Evolutionary conservation across 2,329 filamentous ascomycete species (phyloP), one percentile per base, ranked within the genome.

Genomic region (Tolypocladium endophyticum): DNA sequence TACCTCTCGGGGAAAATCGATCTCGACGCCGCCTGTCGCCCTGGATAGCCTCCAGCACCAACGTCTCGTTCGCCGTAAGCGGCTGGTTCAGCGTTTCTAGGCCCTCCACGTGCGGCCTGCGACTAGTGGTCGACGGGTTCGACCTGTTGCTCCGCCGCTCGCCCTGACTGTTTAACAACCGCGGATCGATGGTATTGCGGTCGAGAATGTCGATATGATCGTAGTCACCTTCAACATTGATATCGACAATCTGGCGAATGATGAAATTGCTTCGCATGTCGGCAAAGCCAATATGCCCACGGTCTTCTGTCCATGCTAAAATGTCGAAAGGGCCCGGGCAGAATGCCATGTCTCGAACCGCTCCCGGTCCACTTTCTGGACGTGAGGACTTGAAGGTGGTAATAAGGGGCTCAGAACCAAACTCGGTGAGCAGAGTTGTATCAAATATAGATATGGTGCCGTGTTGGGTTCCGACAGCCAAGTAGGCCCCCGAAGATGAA

Each of bases 281-380:
- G 6, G 87, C 87, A 45, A 93, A 79, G 43, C 88, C 90, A 20
- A 92, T 79, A 59, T 86, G 81, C 4, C 87, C 89, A 63, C 89
- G 87, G 67, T 96, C 90, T 73, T 99, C 94, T 11, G 92, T 90
- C 92, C 94, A 97, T 8, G 95, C 89, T 47, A 99, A 77, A 23
- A 99, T 82, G 70, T 97, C 93, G 79, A 88, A 93, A 0, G 92
- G 90, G 1, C 89, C 89, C 0, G 93, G 92, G 5, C 90, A 92
- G 70, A 99, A 99, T 1, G 88, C 82, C 89, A 97, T 95, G 62
- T 92, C 90, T 62, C 94, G 84, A 58, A 97, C 86, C 38, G 93
- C 92, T 52, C 93, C 93, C 25, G 83, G 80, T 28, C 84, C 81
- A n/a, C 79, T 81, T 61, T 83, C 81, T 0, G 90, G 84, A 62